A percentile compares a stretch with the other conserved stretches of the same genome.
phyloP scores from a whole-genome alignment of 2,329 filamentous ascomycete genomes.

The Colletotrichum sp. region DNA sequence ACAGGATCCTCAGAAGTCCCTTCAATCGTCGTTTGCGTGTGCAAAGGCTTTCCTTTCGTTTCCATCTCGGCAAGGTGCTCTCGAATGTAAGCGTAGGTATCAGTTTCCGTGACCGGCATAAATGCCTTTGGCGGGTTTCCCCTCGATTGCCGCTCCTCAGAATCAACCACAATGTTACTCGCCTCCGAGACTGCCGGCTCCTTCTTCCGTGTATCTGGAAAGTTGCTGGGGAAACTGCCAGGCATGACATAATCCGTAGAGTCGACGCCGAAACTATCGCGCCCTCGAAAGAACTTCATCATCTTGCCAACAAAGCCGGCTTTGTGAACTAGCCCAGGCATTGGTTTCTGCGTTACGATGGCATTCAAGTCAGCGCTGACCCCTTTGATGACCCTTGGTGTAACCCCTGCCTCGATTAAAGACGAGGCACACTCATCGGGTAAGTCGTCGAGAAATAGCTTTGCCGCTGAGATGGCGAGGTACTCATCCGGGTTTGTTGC shows the following conservation, averaged over 20 bases:
- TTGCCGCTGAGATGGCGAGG: not conserved
- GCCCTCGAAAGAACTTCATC: slow-evolving; percentile 10
- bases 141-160: not conserved
- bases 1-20: not conserved
- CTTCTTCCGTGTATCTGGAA: not conserved
- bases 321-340: slow-evolving; percentile 11
- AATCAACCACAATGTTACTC: not conserved
- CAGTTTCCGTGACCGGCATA: not conserved
- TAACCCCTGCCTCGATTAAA: not conserved
- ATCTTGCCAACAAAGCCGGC: slow-evolving; percentile 16
- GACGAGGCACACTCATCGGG: not conserved
- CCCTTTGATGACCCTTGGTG: not conserved
- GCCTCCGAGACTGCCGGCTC: not conserved
- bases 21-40: not conserved
- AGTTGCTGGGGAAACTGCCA: slow-evolving; percentile 12
- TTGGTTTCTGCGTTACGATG: not conserved
- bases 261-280: slow-evolving; percentile 11
- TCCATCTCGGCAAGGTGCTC: slow-evolving; percentile 13
- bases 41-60: not conserved
- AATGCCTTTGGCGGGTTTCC: not conserved
- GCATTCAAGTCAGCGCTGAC: slow-evolving; percentile 9
- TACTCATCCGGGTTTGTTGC: not conserved
- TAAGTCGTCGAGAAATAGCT: not conserved
- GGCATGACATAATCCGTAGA: not conserved
- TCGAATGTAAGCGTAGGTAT: slow-evolving; percentile 7